These are phyloP conservation scores for Backusella sp. DNA, from an alignment of 192 early-diverging fungal genomes.

Conservation along the genomic window DNA sequence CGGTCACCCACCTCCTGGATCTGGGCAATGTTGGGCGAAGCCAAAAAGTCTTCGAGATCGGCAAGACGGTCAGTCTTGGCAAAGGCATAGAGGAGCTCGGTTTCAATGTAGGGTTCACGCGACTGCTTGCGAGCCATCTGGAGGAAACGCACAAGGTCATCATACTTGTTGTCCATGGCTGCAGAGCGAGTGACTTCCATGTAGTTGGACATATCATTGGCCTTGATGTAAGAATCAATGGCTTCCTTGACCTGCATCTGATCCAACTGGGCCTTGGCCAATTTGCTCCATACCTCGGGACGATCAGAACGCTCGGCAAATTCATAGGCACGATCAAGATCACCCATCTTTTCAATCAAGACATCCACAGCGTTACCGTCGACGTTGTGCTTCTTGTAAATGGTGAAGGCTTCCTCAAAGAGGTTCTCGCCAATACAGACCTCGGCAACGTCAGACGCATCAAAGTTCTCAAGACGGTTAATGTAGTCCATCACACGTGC, in stretches of 20 bases:
- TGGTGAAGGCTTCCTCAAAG: constrained; percentile 94
- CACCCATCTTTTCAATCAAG: constrained; percentile 88
- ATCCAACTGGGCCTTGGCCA: constrained; percentile 94
- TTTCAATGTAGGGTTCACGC: constrained; percentile 95
- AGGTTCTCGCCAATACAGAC: constrained; percentile 88
- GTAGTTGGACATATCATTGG: constrained; percentile 88
- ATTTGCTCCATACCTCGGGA: constrained; percentile 92
- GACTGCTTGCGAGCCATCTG: constrained; percentile 94
- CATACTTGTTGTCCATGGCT: constrained; percentile 82
- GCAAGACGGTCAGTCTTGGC: constrained; percentile 91
- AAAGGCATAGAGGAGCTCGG: constrained; percentile 92
- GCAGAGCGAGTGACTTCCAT: constrained; percentile 86
- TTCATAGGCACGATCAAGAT: constrained; percentile 94
- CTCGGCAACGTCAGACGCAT: constrained; percentile 96
- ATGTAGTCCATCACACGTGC: constrained; percentile 95
- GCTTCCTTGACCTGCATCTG: constrained; percentile 90
- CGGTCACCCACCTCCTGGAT: constrained; percentile 92
- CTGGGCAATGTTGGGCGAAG: constrained; percentile 92
- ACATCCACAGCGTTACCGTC: constrained; percentile 88
- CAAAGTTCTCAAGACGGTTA: constrained; percentile 92
- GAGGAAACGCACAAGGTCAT: constrained; percentile 93
- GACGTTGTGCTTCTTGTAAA: constrained; percentile 94
- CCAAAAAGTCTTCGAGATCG: constrained; percentile 95
- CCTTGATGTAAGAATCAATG: constrained; percentile 95
- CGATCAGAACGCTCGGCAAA: constrained; percentile 92